These are phyloP conservation scores for Ceratocystis papillata DNA, from an alignment of 2,329 filamentous ascomycete species.

Conservation along the genomic window DNA sequence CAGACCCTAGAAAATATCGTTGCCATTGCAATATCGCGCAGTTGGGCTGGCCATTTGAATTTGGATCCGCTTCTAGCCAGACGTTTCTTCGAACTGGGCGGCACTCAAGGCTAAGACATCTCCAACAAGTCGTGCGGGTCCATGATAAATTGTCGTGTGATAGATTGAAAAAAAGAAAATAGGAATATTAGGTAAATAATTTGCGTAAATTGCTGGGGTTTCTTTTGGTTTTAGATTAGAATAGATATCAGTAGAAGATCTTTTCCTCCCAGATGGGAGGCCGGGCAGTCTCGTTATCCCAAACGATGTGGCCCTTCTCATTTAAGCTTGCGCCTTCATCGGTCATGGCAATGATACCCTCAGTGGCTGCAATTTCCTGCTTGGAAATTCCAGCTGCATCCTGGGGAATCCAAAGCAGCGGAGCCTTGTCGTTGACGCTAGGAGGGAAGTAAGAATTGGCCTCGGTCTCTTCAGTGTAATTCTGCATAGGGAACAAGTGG, in stretches of 20 bases:
- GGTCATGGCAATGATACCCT: constrained; percentile 63
- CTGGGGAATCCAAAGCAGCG: constrained; percentile 74
- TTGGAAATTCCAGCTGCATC: constrained; percentile 63
- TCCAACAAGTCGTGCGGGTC: not conserved
- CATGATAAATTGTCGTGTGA: not conserved
- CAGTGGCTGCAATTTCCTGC: constrained; percentile 66
- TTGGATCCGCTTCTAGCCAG: not conserved
- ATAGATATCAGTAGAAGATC: constrained; percentile 34
- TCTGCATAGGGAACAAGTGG: constrained; percentile 33
- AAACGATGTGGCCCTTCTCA: constrained; percentile 45
- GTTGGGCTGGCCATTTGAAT: not conserved
- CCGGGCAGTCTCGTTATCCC: constrained; percentile 36
- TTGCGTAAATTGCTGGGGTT: not conserved
- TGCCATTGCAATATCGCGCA: not conserved
- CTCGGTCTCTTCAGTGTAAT: constrained; percentile 40
- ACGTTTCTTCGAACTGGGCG: not conserved
- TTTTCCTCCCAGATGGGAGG: constrained; percentile 39
- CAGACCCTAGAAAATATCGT: not conserved
- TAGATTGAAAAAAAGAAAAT: not conserved
- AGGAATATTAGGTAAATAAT: constrained; percentile 11
- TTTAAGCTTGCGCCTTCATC: constrained; percentile 64
- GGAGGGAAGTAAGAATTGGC: constrained; percentile 65
- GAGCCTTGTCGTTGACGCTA: constrained; percentile 49
- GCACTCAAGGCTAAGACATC: not conserved
- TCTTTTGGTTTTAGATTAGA: not conserved